Percentiles rank a stretch among this genome's conserved stretches.
Evolutionary conservation across 768 basidiomycete genomes (phyloP).

Genomic region (Boletus reticuloceps): DNA sequence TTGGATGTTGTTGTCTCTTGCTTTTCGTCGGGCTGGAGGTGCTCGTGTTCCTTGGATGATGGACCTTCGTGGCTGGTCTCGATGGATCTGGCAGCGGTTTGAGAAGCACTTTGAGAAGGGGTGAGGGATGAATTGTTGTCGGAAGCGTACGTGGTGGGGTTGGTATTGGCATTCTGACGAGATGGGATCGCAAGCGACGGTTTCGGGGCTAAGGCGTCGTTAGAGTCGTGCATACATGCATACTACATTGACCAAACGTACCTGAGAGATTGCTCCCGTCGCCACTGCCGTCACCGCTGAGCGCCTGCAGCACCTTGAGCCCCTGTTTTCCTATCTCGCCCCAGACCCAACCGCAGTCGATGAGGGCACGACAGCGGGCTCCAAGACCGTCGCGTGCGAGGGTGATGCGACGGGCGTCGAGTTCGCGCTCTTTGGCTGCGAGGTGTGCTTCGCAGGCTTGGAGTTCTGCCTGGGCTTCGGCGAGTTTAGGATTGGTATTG

Average conservation of each 20-base stretch:
- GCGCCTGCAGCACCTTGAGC: slow-evolving; percentile 31
- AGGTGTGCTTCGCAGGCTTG: slow-evolving; percentile 82
- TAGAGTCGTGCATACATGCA: background rate
- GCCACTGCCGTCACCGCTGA: background rate
- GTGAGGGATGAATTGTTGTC: slow-evolving; percentile 62
- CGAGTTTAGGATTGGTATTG: slow-evolving; percentile 44
- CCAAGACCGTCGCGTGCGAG: slow-evolving; percentile 62
- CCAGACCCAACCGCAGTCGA: slow-evolving; percentile 70
- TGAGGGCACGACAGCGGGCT: slow-evolving; percentile 59
- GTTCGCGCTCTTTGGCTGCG: slow-evolving; percentile 63
- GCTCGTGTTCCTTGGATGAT: slow-evolving; percentile 3
- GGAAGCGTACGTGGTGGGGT: slow-evolving; percentile 37
- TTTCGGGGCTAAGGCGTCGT: background rate
- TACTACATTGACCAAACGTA: background rate
- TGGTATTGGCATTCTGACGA: background rate
- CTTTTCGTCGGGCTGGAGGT: background rate
- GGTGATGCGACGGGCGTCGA: slow-evolving; percentile 49
- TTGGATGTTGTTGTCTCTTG: background rate
- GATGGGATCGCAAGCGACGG: background rate
- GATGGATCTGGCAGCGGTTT: slow-evolving; percentile 31
- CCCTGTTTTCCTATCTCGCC: slow-evolving; percentile 64
- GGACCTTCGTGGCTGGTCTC: slow-evolving; percentile 16
- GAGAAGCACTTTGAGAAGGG: slow-evolving; percentile 77
- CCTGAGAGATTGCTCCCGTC: background rate
- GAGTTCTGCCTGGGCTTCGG: slow-evolving; percentile 68